phyloP scores from a whole-genome alignment of 208 protist species.

The Endotrypanum monterogeii region DNA sequence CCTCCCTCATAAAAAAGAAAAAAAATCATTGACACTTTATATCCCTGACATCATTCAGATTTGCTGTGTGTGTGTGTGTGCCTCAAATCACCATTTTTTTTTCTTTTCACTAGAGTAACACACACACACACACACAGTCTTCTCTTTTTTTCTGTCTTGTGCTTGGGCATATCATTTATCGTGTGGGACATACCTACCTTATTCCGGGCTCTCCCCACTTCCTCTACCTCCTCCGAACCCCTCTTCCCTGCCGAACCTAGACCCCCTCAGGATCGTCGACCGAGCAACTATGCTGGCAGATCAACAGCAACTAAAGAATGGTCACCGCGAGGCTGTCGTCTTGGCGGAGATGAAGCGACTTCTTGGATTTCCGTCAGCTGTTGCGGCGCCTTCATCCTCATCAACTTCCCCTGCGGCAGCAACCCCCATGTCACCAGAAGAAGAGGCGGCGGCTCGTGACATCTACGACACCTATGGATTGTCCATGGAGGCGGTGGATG shows the following conservation, averaged over 20 bases:
- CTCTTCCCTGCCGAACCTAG: background rate
- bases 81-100: too few species aligned
- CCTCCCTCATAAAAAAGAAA: too few species aligned
- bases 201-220: background rate
- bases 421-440: slow-evolving; percentile 19
- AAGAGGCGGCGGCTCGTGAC: slow-evolving; percentile 1
- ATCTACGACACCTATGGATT: slow-evolving; percentile 23
- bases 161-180: background rate
- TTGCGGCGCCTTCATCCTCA: slow-evolving; percentile 1
- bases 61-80: too few species aligned
- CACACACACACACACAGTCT: background rate
- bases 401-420: slow-evolving; percentile 1
- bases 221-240: background rate
- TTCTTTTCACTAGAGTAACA: too few species aligned
- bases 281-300: slow-evolving; percentile 22
- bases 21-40: too few species aligned
- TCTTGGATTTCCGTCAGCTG: slow-evolving; percentile 23
- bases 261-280: background rate
- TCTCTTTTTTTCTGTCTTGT: background rate
- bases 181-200: background rate
- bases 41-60: too few species aligned
- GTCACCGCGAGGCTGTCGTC: slow-evolving; percentile 34
- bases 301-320: slow-evolving; percentile 24
- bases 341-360: slow-evolving; percentile 39
- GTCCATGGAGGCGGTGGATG: slow-evolving; percentile 39